Conservation (phyloP, 106 monocot genomes). For the Ottelia alismoides region DNA sequence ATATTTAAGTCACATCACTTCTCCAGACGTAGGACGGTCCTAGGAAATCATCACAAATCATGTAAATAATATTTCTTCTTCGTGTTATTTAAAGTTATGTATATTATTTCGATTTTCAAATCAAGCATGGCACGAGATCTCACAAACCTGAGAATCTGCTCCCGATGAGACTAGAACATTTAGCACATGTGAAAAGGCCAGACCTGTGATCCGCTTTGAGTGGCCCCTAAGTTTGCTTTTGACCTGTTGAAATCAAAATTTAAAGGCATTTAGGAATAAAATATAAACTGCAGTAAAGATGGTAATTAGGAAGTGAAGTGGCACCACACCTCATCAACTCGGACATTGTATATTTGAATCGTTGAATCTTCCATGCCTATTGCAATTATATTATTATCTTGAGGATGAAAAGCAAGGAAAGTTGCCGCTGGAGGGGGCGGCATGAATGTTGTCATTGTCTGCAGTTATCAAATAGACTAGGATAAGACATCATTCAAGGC, state of each 20-base stretch:
- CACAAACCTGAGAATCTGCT: constrained; percentile 80
- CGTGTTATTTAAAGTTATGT: no score
- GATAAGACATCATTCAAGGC: not conserved
- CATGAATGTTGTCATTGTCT: constrained; percentile 97
- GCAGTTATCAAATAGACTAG: constrained; percentile 3
- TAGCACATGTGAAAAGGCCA: constrained; percentile 70
- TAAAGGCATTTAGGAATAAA: no score
- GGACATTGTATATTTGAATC: constrained; percentile 86
- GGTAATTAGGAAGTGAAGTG: no score
- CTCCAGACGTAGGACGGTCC: no score
- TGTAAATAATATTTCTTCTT: no score
- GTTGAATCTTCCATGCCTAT: constrained; percentile 95
- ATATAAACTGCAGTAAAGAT: no score
- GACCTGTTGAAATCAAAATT: constrained; percentile 43
- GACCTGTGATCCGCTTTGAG: constrained; percentile 79
- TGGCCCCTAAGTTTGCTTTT: constrained; percentile 81
- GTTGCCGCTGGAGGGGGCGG: constrained; percentile 89
- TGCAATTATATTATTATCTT: constrained; percentile 94
- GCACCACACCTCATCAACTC: constrained; percentile 65
- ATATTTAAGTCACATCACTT: no score
- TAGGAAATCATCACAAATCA: no score
- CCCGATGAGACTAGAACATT: constrained; percentile 82
- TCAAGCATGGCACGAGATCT: not conserved
- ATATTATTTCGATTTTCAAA: no score
- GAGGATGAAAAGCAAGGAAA: constrained; percentile 92